phyloP scores from a whole-genome alignment of 192 early-diverging fungal species.

The Linnemannia exigua region DNA sequence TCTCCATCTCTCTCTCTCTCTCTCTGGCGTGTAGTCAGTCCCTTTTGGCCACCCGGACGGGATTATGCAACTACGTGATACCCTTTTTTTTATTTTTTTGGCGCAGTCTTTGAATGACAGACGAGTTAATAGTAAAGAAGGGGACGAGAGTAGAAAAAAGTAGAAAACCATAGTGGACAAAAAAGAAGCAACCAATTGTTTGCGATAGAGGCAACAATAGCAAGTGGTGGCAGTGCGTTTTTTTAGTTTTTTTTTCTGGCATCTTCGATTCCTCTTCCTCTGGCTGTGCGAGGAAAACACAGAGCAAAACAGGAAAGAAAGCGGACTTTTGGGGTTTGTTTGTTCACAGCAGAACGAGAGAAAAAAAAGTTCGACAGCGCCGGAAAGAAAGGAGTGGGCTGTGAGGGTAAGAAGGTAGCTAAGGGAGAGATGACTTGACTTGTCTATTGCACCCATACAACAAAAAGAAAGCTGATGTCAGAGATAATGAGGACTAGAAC shows the following conservation, averaged over 20 bases:
- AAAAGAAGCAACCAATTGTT: neutral
- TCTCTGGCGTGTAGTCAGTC: neutral
- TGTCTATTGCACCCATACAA: neutral
- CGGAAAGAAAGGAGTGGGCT: neutral
- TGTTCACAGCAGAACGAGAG: neutral
- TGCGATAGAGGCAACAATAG: neutral
- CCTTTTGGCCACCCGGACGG: neutral
- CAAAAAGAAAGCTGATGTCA: neutral
- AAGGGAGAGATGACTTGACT: neutral
- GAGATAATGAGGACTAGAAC: neutral
- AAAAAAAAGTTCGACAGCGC: neutral
- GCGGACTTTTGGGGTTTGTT: constrained; percentile 4
- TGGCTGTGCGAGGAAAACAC: neutral
- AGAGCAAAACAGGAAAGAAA: neutral
- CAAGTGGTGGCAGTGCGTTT: neutral
- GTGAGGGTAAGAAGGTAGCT: neutral
- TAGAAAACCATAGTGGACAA: neutral
- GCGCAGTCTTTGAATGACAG: neutral
- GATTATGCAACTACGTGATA: neutral
- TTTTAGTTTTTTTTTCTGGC: neutral
- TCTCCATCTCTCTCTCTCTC: no score
- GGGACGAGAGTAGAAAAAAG: neutral
- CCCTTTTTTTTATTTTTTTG: neutral
- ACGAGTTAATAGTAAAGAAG: neutral
- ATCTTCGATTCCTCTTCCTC: neutral